A percentile compares a stretch with the other conserved stretches of the same genome.
Evolutionary conservation across 1,284 basidiomycete species (phyloP).

Genomic region (Tilletiopsis washingtonensis): DNA sequence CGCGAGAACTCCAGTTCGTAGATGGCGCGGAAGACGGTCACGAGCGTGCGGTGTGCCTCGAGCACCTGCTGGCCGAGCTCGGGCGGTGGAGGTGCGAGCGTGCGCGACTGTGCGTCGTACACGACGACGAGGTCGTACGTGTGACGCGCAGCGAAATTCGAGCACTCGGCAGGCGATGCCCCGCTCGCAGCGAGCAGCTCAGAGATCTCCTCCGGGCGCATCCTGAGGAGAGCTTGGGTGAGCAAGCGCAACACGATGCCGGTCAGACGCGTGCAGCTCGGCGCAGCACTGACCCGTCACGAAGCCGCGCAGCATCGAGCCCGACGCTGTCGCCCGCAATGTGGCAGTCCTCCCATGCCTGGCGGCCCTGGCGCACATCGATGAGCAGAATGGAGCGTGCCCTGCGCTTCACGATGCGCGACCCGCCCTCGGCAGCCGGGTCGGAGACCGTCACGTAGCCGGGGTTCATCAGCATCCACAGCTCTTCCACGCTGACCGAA

Average conservation of each 20-base stretch:
- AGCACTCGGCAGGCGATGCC: constrained; percentile 60
- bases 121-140: constrained; percentile 84
- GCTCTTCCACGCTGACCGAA: constrained; percentile 30
- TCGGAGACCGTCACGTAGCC: constrained; percentile 37
- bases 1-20: constrained; percentile 34
- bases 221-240: too few relatives aligned
- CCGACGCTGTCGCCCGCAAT: neutral
- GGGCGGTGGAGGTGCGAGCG: constrained; percentile 49
- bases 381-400: constrained; percentile 58
- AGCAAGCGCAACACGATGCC: too few relatives aligned
- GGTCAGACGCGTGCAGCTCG: too few relatives aligned
- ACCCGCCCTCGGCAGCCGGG: constrained; percentile 13
- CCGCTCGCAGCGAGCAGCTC: neutral
- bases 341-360: constrained; percentile 49
- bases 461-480: constrained; percentile 37
- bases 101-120: constrained; percentile 67
- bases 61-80: constrained; percentile 7
- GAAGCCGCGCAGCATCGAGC: neutral
- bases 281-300: too few relatives aligned
- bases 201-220: neutral
- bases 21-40: constrained; percentile 24
- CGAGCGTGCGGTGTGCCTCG: constrained; percentile 17
- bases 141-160: constrained; percentile 68
- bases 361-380: constrained; percentile 69
- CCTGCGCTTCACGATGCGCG: constrained; percentile 23